These are phyloP conservation scores for Castanospermum australe DNA, from an alignment of 306 rosid genomes.

Conservation along the genomic window DNA sequence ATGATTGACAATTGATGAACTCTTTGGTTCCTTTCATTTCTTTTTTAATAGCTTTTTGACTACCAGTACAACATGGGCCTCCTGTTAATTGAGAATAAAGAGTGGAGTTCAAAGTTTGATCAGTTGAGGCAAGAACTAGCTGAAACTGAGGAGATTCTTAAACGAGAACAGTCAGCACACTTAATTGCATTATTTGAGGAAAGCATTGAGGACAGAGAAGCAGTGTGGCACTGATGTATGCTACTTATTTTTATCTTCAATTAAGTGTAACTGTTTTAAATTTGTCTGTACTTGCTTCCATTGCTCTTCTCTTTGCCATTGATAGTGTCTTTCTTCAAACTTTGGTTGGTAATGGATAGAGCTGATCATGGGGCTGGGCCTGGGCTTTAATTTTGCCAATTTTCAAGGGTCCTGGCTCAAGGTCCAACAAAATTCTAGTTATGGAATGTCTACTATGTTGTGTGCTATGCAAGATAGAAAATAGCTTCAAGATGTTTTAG, in stretches of 20 bases:
- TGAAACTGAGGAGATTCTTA: slow-evolving; percentile 79
- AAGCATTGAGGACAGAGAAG: slow-evolving; percentile 62
- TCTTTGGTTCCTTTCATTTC: neutral
- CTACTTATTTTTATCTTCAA: slow-evolving; percentile 17
- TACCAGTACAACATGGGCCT: slow-evolving; percentile 95
- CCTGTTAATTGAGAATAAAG: slow-evolving; percentile 79
- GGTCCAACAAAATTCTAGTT: neutral
- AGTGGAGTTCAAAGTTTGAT: slow-evolving; percentile 63
- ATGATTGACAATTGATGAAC: neutral
- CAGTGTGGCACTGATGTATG: slow-evolving; percentile 72
- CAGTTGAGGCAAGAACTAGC: slow-evolving; percentile 57
- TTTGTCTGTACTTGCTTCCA: slow-evolving; percentile 11
- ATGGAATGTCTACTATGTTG: neutral
- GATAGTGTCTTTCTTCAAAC: neutral
- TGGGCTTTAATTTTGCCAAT: slow-evolving; percentile 40
- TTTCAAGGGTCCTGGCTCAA: neutral
- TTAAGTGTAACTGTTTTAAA: neutral
- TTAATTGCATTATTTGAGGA: slow-evolving; percentile 64
- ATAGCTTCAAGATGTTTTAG: neutral
- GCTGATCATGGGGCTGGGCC: neutral
- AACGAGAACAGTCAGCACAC: slow-evolving; percentile 80
- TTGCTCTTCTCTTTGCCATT: neutral
- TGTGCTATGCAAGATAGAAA: neutral
- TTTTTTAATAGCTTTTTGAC: slow-evolving; percentile 72
- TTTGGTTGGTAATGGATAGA: slow-evolving; percentile 17